phyloP scores from a whole-genome alignment of 805 yeast genomes.

The Brettanomyces sp. region DNA sequence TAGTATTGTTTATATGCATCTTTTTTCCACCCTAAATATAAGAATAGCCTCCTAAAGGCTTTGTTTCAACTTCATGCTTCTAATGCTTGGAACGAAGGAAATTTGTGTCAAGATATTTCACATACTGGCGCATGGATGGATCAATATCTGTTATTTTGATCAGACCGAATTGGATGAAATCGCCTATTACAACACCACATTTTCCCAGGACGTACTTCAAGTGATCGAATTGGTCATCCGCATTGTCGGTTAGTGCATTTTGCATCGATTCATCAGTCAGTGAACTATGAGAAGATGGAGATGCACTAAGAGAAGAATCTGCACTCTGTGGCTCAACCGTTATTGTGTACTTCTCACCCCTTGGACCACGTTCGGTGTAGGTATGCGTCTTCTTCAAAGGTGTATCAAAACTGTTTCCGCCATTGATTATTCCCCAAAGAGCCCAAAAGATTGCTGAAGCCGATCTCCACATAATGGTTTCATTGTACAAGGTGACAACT shows the following conservation, averaged over 20 bases:
- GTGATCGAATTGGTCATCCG: constrained; percentile 67
- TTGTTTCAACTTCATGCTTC: neutral
- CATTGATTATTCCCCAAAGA: constrained; percentile 74
- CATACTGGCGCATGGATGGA: constrained; percentile 21
- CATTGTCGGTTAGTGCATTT: constrained; percentile 21
- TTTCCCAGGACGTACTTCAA: constrained; percentile 68
- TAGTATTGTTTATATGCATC: no score
- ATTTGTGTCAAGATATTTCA: constrained; percentile 35
- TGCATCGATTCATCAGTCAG: constrained; percentile 15
- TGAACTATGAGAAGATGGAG: constrained; percentile 1
- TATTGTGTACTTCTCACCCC: constrained; percentile 38
- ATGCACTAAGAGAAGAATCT: constrained; percentile 11
- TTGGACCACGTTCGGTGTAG: constrained; percentile 40
- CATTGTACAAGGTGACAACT: constrained; percentile 48
- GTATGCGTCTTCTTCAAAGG: constrained; percentile 14
- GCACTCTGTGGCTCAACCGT: constrained; percentile 13
- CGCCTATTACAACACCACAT: constrained; percentile 65
- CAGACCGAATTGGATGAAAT: constrained; percentile 54
- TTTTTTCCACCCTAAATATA: no score
- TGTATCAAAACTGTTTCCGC: constrained; percentile 13
- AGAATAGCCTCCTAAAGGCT: no score
- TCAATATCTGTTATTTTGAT: constrained; percentile 24
- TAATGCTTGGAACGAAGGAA: constrained; percentile 9
- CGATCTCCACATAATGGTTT: constrained; percentile 71
- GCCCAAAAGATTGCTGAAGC: constrained; percentile 76